Evolutionary conservation across 1,284 basidiomycete species (phyloP).

Genomic region (Ganoderma multipileum): DNA sequence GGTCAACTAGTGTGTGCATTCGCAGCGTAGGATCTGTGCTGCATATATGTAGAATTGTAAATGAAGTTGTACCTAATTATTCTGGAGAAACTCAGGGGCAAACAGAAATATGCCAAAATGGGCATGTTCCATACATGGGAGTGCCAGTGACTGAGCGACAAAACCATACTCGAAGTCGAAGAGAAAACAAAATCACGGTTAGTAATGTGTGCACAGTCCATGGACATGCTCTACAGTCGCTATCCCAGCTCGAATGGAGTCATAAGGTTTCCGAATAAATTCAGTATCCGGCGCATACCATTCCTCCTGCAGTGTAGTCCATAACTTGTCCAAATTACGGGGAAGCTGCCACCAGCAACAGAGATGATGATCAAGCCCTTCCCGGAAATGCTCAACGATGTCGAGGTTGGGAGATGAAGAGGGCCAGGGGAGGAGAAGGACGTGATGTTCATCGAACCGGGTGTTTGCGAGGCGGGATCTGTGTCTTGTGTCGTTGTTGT

Average conservation of each 20-base stretch:
- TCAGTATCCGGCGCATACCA: neutral
- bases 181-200: neutral
- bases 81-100: neutral
- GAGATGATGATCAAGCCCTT: neutral
- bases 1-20: neutral
- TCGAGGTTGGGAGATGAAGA: slow-evolving; percentile 46
- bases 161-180: neutral
- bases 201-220: slow-evolving; percentile 3
- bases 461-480: slow-evolving; percentile 33
- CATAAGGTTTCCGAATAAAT: slow-evolving; percentile 1
- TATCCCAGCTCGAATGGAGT: neutral
- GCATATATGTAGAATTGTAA: too few species aligned
- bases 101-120: neutral
- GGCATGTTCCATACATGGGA: neutral
- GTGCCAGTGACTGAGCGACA: too few species aligned
- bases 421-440: slow-evolving; percentile 43
- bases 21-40: neutral
- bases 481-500: slow-evolving; percentile 48
- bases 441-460: slow-evolving; percentile 43
- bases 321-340: slow-evolving; percentile 1
- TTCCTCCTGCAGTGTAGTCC: slow-evolving; percentile 10
- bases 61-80: too few species aligned
- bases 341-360: neutral
- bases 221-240: neutral
- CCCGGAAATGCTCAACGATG: slow-evolving; percentile 18